Evolutionary conservation across 495 filamentous ascomycete genomes (phyloP), one percentile per base, ranked within the genome.

Genomic region (Friedmanniomyces endolithicus): DNA sequence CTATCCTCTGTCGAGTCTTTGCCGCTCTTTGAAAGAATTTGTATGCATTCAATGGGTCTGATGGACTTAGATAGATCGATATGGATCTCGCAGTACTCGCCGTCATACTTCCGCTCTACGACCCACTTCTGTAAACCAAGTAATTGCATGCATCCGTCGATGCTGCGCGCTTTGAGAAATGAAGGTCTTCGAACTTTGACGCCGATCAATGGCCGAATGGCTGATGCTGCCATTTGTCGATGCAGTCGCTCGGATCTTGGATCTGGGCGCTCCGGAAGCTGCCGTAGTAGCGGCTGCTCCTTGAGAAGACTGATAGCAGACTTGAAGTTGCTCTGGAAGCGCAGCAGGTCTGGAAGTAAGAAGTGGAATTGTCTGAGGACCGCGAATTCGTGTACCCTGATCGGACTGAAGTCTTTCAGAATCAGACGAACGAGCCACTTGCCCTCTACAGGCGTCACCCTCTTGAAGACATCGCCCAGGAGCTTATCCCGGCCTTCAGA

Each of bases 401-500:
- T 75, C 0, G 86, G 84, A 17, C 70, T 68, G 59, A 82, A 86
- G 50, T 80, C 78, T 66, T 94, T 92, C 19, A 96, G 67, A 34
- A 96, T 77, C 64, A 92, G 69, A 7, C 90, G 75, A 0, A 86
- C 88, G 11, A 96, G 74, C 90, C 90, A 95, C 69, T 95, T 95
- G 0, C 83, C 86, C 64, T 95, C 85, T 37, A 78, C 73, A 16
- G 83, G 79, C 41, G 76, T 75, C 25, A 88, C 56, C 12, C 78
- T 74, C 40, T 67, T 74, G 65, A 84, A 87, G 0, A 88, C 63
- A 17, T 72, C 71, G 0, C 88, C 63, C 9, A 72, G 59, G 31
- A 51, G 47, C 33, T 39, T 53, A n/a, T 58, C 50, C 16, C 29
- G 43, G 9, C 69, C 63, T 20, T 81, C 77, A 9, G 73, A 65